These are phyloP conservation scores for Triticum aestivum DNA, from an alignment of 176 grass and related monocot species.

Conservation along the genomic window DNA sequence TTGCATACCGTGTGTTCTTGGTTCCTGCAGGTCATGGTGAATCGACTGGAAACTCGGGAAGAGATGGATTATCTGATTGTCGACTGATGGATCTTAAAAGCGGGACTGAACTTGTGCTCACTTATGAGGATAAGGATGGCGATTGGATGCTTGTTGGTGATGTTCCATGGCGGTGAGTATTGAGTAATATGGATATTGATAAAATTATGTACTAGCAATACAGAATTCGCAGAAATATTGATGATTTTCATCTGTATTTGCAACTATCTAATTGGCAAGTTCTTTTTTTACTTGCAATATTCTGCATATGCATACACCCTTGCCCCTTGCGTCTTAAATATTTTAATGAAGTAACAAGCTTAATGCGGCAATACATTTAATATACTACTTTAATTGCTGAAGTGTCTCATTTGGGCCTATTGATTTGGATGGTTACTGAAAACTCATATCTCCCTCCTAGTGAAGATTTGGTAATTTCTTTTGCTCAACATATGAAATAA, in stretches of 20 bases:
- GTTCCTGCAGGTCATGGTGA: slow-evolving; percentile 47
- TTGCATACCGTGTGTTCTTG: slow-evolving; percentile 15
- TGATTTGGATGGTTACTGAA: neutral
- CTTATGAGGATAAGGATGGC: slow-evolving; percentile 81
- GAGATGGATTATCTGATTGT: slow-evolving; percentile 45
- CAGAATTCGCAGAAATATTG: neutral
- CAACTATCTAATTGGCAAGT: neutral
- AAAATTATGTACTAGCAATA: slow-evolving; percentile 11
- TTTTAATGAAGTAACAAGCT: neutral
- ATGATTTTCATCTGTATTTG: neutral
- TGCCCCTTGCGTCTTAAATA: neutral
- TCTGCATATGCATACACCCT: neutral
- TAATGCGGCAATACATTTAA: neutral
- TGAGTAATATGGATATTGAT: slow-evolving; percentile 14
- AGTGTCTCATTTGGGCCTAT: neutral
- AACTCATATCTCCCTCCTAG: neutral
- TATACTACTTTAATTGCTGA: neutral
- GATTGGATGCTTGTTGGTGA: slow-evolving; percentile 95
- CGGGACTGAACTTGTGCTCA: slow-evolving; percentile 66
- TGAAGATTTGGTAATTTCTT: neutral
- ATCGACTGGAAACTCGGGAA: slow-evolving; percentile 43
- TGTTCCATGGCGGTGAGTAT: slow-evolving; percentile 73
- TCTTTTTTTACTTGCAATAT: neutral
- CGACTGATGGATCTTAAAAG: slow-evolving; percentile 57
- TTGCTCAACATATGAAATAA: neutral